Percentiles rank a stretch among this genome's conserved stretches.
These are phyloP conservation scores for Incumbomyces lentus DNA, from an alignment of 2,329 filamentous ascomycete species.

Conservation along the genomic window DNA sequence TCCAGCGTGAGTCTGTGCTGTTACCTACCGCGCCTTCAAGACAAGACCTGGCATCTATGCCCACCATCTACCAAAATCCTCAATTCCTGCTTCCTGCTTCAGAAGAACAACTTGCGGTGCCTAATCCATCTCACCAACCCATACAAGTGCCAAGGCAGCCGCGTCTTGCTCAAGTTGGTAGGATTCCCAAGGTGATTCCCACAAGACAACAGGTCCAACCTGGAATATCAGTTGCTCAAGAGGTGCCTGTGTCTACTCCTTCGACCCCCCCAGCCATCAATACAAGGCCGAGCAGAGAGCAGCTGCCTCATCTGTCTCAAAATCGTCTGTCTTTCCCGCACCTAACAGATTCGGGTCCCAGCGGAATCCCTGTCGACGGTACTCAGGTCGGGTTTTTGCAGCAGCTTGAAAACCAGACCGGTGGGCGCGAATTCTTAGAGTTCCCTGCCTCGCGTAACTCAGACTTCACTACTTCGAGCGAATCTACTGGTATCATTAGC, in stretches of 20 bases:
- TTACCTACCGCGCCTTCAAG: slow-evolving; percentile 5
- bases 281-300: slow-evolving; percentile 20
- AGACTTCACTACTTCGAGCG: slow-evolving; percentile 53
- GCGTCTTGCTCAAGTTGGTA: slow-evolving; percentile 56
- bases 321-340: slow-evolving; percentile 6
- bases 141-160: slow-evolving; percentile 13
- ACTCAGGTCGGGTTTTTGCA: not conserved
- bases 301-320: slow-evolving; percentile 30
- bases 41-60: not conserved
- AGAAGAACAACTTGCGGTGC: not conserved
- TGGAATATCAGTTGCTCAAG: slow-evolving; percentile 32
- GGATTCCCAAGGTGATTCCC: slow-evolving; percentile 73
- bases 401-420: not conserved
- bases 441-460: slow-evolving; percentile 68
- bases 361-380: not conserved
- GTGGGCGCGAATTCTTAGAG: slow-evolving; percentile 54
- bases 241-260: slow-evolving; percentile 12
- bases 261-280: not conserved
- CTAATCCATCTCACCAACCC: slow-evolving; percentile 1
- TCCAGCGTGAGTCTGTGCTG: slow-evolving; percentile 4
- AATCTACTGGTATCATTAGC: slow-evolving; percentile 49
- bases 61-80: not conserved
- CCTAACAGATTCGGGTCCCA: not conserved
- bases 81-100: slow-evolving; percentile 1
- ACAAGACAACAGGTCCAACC: slow-evolving; percentile 50